Evolutionary conservation across 352 stramenopile genomes (phyloP).

Genomic region (Pythium myriotylum): DNA sequence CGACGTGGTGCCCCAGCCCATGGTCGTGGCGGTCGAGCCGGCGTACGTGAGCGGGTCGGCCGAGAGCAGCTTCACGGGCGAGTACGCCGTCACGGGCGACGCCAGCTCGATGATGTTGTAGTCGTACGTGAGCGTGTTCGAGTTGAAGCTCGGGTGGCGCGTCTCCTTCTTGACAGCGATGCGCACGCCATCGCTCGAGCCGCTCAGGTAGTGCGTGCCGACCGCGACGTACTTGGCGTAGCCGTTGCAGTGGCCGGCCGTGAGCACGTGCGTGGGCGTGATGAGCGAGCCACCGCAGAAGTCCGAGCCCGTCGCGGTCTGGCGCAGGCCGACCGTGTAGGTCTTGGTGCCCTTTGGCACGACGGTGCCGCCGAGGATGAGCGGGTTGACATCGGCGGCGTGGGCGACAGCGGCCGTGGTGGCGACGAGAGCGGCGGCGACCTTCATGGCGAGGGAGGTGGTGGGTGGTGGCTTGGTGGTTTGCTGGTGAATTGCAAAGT

Average conservation of each 20-base stretch:
- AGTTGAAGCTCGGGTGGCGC: slow-evolving; percentile 18
- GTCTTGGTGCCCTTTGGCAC: no score
- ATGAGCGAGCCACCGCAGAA: no score
- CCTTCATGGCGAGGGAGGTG: no score
- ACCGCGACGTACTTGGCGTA: slow-evolving; percentile 12
- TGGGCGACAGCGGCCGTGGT: no score
- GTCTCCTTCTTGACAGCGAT: slow-evolving; percentile 14
- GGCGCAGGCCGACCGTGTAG: no score
- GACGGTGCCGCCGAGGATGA: no score
- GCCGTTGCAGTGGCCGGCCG: slow-evolving; percentile 13
- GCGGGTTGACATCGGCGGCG: no score
- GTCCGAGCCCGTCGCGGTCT: no score
- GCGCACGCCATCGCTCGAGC: slow-evolving; percentile 12
- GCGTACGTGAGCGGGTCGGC: neutral
- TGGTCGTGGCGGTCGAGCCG: slow-evolving; percentile 22
- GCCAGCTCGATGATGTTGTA: slow-evolving; percentile 24
- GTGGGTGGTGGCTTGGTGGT: no score
- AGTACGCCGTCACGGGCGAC: neutral
- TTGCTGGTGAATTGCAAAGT: no score
- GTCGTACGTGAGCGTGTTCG: slow-evolving; percentile 15
- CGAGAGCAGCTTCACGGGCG: slow-evolving; percentile 1
- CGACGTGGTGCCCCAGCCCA: slow-evolving; percentile 19
- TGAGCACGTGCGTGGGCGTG: no score
- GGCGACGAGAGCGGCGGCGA: no score
- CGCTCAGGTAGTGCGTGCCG: slow-evolving; percentile 22